Base-by-base conservation (phyloP, 495 filamentous ascomycete genomes). In the Acidomyces sp. region DNA sequence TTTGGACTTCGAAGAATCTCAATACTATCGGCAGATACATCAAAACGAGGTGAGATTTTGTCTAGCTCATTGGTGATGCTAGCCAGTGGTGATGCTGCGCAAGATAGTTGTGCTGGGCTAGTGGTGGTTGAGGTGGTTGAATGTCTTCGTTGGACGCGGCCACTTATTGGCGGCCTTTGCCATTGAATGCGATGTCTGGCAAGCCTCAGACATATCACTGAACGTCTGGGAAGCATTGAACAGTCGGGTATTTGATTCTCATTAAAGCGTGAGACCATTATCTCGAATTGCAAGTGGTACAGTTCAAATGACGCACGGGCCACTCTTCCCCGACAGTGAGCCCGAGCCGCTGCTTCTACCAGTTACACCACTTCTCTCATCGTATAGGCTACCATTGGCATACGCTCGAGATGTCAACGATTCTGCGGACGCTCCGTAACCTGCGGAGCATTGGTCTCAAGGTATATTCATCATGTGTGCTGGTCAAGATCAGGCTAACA, bases 321-420 rank as follows among this genome's bases (percentile, higher is more conserved):
- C n/a, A n/a, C n/a, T n/a, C n/a, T n/a, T n/a, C n/a, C n/a, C n/a
- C n/a, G n/a, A n/a, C n/a, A n/a, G n/a, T n/a, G n/a, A n/a, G n/a
- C n/a, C n/a, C n/a, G n/a, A n/a, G n/a, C n/a, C n/a, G n/a, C n/a
- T n/a, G n/a, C n/a, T n/a, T n/a, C n/a, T n/a, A n/a, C n/a, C n/a
- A n/a, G n/a, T n/a, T n/a, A n/a, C n/a, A n/a, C n/a, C n/a, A n/a
- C n/a, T n/a, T n/a, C n/a, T n/a, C n/a, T n/a, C n/a, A n/a, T n/a
- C n/a, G n/a, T n/a, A n/a, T n/a, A n/a, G n/a, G n/a, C n/a, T n/a
- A n/a, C n/a, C n/a, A n/a, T n/a, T n/a, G n/a, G n/a, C n/a, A n/a
- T n/a, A n/a, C n/a, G n/a, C n/a, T n/a, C n/a, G n/a, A n/a, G n/a
- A 99, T 99, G 90, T 96, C 92, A 62, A 93, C 83, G 32, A 69